Percentiles rank a stretch among this genome's conserved stretches.
phyloP scores from a whole-genome alignment of 257 asterid species.

The Petrea volubilis region DNA sequence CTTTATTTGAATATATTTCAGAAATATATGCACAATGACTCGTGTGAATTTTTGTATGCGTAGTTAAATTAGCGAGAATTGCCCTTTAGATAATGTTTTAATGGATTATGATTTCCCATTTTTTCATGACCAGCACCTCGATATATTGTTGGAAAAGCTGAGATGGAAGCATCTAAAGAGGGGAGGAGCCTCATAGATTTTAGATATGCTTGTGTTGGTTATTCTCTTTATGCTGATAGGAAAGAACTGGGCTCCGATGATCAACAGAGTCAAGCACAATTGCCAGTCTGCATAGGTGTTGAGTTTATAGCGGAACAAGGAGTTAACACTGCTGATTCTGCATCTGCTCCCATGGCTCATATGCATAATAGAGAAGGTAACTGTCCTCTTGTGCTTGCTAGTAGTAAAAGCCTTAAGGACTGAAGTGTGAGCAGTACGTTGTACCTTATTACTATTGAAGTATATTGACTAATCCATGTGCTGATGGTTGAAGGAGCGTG shows the following conservation, averaged over 20 bases:
- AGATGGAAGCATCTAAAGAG: conserved; percentile 67
- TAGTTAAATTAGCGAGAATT: background rate
- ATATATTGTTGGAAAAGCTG: conserved; percentile 61
- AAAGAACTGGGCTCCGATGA: conserved; percentile 41
- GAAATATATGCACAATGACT: background rate
- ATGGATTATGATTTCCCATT: background rate
- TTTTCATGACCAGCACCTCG: conserved; percentile 62
- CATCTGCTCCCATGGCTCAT: conserved; percentile 40
- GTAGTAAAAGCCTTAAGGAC: background rate
- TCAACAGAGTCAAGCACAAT: conserved; percentile 49
- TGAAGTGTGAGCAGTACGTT: background rate
- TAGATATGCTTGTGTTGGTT: conserved; percentile 82
- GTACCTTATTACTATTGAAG: background rate
- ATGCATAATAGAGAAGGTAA: conserved; percentile 64
- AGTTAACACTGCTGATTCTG: conserved; percentile 36
- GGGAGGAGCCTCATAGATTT: conserved; percentile 74
- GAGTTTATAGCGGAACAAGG: conserved; percentile 81
- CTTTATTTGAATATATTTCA: background rate
- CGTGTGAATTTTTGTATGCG: background rate
- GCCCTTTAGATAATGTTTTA: background rate
- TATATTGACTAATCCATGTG: background rate
- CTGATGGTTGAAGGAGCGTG: background rate
- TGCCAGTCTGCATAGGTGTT: conserved; percentile 84
- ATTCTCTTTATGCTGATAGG: conserved; percentile 64
- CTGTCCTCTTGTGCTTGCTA: conserved; percentile 2